Percentiles rank a stretch among this genome's conserved stretches.
phyloP scores from a whole-genome alignment of 805 yeast species.

The Saccharomycopsis javanensis region DNA sequence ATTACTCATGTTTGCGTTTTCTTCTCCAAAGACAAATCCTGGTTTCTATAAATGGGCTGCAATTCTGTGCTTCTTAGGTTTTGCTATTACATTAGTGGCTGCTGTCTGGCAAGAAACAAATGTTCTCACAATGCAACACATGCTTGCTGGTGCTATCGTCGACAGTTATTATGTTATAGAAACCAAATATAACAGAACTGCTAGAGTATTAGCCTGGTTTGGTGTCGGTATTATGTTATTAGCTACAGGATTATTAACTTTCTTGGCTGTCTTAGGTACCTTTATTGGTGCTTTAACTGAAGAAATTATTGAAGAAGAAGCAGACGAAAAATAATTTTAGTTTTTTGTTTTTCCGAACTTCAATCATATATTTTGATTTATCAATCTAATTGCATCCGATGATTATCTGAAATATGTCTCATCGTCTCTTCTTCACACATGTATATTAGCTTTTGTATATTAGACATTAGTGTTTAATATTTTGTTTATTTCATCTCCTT shows the following conservation, averaged over 20 bases:
- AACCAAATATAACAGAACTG: conserved; percentile 10
- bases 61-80: conserved; percentile 17
- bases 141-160: conserved; percentile 10
- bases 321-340: not conserved
- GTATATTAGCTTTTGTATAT: no score
- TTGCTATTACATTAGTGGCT: conserved; percentile 19
- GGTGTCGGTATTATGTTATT: conserved; percentile 18
- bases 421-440: no score
- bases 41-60: conserved; percentile 18
- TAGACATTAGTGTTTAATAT: not conserved
- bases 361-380: no score
- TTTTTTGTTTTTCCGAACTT: no score
- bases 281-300: conserved; percentile 13
- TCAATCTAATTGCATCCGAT: no score
- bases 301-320: conserved; percentile 16
- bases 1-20: conserved; percentile 15
- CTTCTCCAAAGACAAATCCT: conserved; percentile 15
- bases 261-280: conserved; percentile 17
- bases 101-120: conserved; percentile 21
- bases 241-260: conserved; percentile 14
- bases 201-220: conserved; percentile 19
- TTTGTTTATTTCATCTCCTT: conserved; percentile 1
- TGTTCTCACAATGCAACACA: conserved; percentile 16
- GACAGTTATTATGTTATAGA: conserved; percentile 16
- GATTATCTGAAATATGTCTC: no score